These are phyloP conservation scores for Aspergillus wentii DNA, from an alignment of 495 filamentous ascomycete species.

Conservation along the genomic window DNA sequence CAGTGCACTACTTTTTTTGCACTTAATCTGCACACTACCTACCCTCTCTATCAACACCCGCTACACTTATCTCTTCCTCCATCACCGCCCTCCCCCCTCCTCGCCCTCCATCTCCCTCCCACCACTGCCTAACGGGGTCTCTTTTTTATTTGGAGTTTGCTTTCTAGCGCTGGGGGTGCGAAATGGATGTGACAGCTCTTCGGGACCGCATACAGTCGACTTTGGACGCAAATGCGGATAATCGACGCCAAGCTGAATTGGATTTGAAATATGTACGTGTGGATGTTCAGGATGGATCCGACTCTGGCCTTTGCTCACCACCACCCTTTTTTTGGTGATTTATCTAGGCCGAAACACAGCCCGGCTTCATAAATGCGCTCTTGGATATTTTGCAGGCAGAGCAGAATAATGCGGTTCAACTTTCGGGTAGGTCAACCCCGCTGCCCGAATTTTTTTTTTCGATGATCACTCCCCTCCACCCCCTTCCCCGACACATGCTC, in stretches of 20 bases:
- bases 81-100: constrained; percentile 2
- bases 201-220: constrained; percentile 85
- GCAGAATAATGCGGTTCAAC: constrained; percentile 73
- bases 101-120: constrained; percentile 10
- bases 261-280: constrained; percentile 86
- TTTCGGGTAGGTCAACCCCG: constrained; percentile 88
- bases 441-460: constrained; percentile 10
- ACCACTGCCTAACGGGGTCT: constrained; percentile 17
- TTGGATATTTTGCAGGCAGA: constrained; percentile 86
- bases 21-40: no score
- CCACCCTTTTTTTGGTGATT: constrained; percentile 3
- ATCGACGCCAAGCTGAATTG: constrained; percentile 79
- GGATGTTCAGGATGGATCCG: constrained; percentile 10
- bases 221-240: constrained; percentile 78
- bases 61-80: constrained; percentile 10
- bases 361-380: constrained; percentile 85
- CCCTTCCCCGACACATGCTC: no score
- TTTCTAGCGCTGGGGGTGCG: constrained; percentile 34
- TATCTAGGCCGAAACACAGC: constrained; percentile 79
- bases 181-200: constrained; percentile 85
- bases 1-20: no score
- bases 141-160: constrained; percentile 16
- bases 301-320: background rate
- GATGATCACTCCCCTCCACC: background rate
- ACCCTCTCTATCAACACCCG: constrained; percentile 5